Percentiles rank a stretch among this genome's conserved stretches.
These are phyloP conservation scores for Paramecium pentaurelia DNA, from an alignment of 73 alveolate genomes.

Conservation along the genomic window DNA sequence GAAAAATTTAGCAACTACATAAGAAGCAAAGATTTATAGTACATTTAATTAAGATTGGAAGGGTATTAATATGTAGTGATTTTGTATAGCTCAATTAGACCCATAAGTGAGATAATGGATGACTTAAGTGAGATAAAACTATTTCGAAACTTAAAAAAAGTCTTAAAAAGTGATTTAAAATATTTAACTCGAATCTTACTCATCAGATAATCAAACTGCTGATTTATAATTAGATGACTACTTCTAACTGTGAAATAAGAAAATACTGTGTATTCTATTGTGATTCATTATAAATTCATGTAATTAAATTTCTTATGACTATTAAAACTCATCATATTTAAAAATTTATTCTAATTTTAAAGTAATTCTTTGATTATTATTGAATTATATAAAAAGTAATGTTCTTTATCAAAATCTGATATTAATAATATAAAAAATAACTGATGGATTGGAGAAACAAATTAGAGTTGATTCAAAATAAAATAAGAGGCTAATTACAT, in stretches of 20 bases:
- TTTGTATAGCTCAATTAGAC: background rate
- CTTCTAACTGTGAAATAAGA: background rate
- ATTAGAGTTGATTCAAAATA: constrained; percentile 10
- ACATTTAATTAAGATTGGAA: background rate
- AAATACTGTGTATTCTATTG: background rate
- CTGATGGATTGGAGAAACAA: constrained; percentile 45
- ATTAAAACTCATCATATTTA: background rate
- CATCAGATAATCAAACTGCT: constrained; percentile 5
- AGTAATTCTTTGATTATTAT: background rate
- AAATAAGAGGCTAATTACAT: constrained; percentile 30
- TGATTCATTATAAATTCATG: background rate
- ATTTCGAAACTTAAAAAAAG: background rate
- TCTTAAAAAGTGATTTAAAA: background rate
- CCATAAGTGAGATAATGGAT: background rate
- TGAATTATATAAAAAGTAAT: background rate
- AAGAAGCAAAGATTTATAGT: background rate
- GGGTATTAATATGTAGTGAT: background rate
- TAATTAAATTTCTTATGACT: background rate
- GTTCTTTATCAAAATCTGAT: background rate
- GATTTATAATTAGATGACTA: background rate
- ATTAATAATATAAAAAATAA: background rate
- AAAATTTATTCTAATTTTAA: background rate
- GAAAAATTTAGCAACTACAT: background rate
- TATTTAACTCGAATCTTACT: background rate
- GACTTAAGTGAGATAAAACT: background rate